Evolutionary conservation across 2,329 filamentous ascomycete genomes (phyloP), one percentile per base, ranked within the genome.

Genomic region (Colletotrichum phormii): DNA sequence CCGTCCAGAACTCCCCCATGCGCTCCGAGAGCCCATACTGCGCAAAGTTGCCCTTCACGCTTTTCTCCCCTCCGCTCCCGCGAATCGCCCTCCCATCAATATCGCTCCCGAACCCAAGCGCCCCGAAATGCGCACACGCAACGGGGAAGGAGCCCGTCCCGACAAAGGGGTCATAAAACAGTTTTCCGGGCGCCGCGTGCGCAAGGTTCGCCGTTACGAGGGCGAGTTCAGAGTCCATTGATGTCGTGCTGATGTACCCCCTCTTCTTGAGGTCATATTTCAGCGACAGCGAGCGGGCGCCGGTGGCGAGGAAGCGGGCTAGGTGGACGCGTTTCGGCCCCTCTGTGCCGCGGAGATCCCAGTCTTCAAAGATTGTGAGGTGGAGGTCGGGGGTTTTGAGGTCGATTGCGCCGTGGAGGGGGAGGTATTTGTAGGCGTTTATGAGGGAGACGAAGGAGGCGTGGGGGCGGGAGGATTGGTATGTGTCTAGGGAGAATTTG

Each of bases 101-200:
- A 82, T 99, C 97, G 77, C 94, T 96, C 5, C 97, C 97, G 79
- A 94, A 92, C 0, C 92, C 91, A 15, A 93, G 81, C 1, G 95
- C 95, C 1, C 97, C 97, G 78, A 97, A 98, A 82, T 98, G 93
- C 1, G 95, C 93, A 77, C 94, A 96, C 0, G 97, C 95, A 29
- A 99, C 86, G 1, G 95, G 93, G 79, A 99, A 98, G 66, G 95
- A 96, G 5, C 96, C 97, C 0, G 97, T 98, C 5, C 97, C 97
- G 72, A 97, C 95, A 79, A 99, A 99, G 0, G 97, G 97, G 77
- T 99, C 97, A 78, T 96, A 98, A 78, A 97, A 94, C 2, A 98
- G 80, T 79, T 94, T 97, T 0, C 95, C 96, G 0, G 95, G 93
- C 0, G 86, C 92, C 0, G 95, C 95, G 15, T 94, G 89, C 0